Evolutionary conservation across 768 basidiomycete species (phyloP), one percentile per base, ranked within the genome.

Genomic region (Amanita polypyramis): DNA sequence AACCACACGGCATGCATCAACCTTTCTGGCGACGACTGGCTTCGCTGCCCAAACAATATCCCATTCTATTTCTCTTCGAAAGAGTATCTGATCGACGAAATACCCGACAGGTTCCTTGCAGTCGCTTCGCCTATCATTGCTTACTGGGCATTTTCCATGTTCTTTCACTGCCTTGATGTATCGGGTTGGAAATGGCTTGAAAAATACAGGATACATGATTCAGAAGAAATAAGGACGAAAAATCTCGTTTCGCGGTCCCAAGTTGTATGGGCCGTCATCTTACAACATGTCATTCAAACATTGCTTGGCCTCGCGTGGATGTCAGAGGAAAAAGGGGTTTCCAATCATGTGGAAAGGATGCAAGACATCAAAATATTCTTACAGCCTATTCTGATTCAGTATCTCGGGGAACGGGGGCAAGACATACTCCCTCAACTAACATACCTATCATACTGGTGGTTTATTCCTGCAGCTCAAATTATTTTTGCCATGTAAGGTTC

Each of bases 391-490:
- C 54, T 72, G 2, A 51, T 62, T 33, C 54, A 64, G 45, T 33
- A 68, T 2, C 48, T 80, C 5, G 79, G 80, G 14, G 61, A 68
- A 56, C 60, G 0, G 73, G 63, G 62, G 51, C 77, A 67, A 2
- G 62, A 5, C 27, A 33, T 71, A 15, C 55, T 80, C 10, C 55
- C 56, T 3, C 56, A 58, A 15, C 37, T 70, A 12, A 72, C 82
- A 12, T 75, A 83, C 60, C 75, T 75, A 60, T 54, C 81, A 14
- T 99, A 98, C 62, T 99, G 95, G 95, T 99, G 93, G 91, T 80
- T 70, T 4, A 79, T 93, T 3, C 96, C 96, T 0, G 55, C 65
- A 1, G 59, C 71, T 7, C 92, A 92, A 65, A 65, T 94, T 29
- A 53, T 87, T 0, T 66, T 79, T 23, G 92, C 91, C 10, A 83